phyloP scores from a whole-genome alignment of 768 basidiomycete species.

The Crucibulum laeve region DNA sequence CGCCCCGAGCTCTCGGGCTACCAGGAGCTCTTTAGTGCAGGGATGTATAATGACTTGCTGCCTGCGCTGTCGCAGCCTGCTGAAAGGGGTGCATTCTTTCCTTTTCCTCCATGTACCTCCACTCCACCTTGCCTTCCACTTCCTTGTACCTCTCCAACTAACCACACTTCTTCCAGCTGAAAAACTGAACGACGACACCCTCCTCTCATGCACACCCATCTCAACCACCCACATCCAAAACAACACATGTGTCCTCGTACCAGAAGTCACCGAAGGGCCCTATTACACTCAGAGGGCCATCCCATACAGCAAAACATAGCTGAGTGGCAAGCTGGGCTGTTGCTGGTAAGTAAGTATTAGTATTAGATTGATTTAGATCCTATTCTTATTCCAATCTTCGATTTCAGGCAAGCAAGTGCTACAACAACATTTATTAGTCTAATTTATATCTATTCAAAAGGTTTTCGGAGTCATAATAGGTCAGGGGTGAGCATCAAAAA shows the following conservation, averaged over 20 bases:
- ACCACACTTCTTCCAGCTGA: too few species aligned
- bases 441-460: too few species aligned
- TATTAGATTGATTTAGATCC: too few species aligned
- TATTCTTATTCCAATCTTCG: too few species aligned
- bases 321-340: conserved; percentile 45
- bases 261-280: conserved; percentile 50
- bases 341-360: conserved; percentile 31
- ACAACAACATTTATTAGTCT: too few species aligned
- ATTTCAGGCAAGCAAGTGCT: too few species aligned
- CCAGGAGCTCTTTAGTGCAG: conserved; percentile 38
- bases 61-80: conserved; percentile 12
- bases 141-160: too few species aligned
- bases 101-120: too few species aligned
- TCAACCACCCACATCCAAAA: conserved; percentile 46
- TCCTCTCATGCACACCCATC: conserved; percentile 43
- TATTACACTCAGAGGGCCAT: conserved; percentile 49
- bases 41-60: conserved; percentile 27
- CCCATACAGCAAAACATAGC: conserved; percentile 52
- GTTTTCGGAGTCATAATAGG: too few species aligned
- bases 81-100: conserved; percentile 7
- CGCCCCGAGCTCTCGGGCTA: conserved; percentile 31
- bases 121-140: too few species aligned
- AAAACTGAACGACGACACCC: conserved; percentile 25
- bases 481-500: too few species aligned
- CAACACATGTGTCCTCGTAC: conserved; percentile 50